phyloP scores from a whole-genome alignment of 495 filamentous ascomycete genomes.

The Cercophora sp. region DNA sequence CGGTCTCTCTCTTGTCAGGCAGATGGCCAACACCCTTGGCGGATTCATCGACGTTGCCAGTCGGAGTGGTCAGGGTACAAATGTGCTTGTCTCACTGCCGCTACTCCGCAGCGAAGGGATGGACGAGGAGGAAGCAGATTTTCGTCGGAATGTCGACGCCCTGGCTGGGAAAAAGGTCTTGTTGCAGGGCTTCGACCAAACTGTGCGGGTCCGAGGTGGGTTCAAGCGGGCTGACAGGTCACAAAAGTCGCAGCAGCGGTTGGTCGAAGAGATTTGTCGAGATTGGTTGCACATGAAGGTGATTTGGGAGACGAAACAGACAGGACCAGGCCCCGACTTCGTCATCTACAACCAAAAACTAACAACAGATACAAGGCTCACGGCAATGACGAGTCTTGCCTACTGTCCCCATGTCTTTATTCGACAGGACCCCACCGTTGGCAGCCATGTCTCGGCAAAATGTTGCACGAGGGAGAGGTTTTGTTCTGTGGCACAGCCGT shows the following conservation, averaged over 20 bases:
- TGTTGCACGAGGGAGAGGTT: slow-evolving; percentile 10
- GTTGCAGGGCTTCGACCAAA: slow-evolving; percentile 30
- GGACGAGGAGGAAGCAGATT: slow-evolving; percentile 12
- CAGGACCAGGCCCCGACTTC: slow-evolving; percentile 21
- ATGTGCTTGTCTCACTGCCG: slow-evolving; percentile 51
- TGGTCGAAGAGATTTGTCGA: slow-evolving; percentile 25
- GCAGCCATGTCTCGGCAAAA: slow-evolving; percentile 14
- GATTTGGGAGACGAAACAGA: slow-evolving; percentile 1
- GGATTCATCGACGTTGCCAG: slow-evolving; percentile 59
- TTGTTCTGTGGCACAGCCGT: slow-evolving; percentile 33
- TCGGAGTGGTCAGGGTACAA: slow-evolving; percentile 53
- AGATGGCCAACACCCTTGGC: slow-evolving; percentile 56
- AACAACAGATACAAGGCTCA: not conserved
- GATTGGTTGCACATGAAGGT: slow-evolving; percentile 27
- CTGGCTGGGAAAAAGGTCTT: slow-evolving; percentile 24
- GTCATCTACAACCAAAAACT: slow-evolving; percentile 12
- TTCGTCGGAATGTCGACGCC: slow-evolving; percentile 29
- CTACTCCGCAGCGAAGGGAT: slow-evolving; percentile 21
- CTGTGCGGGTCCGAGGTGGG: slow-evolving; percentile 14
- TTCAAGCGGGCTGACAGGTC: slow-evolving; percentile 27
- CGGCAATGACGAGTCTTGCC: not conserved
- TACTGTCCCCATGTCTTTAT: slow-evolving; percentile 12
- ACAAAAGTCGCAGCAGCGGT: slow-evolving; percentile 22
- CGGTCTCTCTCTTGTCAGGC: slow-evolving; percentile 62
- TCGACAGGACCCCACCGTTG: slow-evolving; percentile 9